phyloP scores from a whole-genome alignment of 2,329 filamentous ascomycete genomes.

The Sclerotinia nivalis region DNA sequence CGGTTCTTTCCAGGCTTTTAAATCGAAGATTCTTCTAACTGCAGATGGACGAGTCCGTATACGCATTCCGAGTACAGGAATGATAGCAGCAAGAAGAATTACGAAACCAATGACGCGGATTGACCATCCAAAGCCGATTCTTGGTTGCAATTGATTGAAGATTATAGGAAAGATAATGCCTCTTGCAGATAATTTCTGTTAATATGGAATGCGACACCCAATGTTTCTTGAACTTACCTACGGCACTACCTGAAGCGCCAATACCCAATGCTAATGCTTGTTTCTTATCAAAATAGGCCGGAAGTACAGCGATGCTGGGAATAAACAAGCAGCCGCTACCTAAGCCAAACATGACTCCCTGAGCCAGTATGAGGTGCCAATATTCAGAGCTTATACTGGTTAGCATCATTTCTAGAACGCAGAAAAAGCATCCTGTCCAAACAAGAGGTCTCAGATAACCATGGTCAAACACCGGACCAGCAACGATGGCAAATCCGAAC shows the following conservation, averaged over 20 bases:
- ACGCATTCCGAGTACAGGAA: slow-evolving; percentile 10
- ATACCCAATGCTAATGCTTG: slow-evolving; percentile 44
- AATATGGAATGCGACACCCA: neutral
- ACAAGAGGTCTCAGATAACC: slow-evolving; percentile 43
- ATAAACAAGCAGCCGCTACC: slow-evolving; percentile 47
- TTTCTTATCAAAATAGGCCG: slow-evolving; percentile 47
- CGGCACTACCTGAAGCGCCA: slow-evolving; percentile 43
- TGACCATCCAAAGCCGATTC: slow-evolving; percentile 49
- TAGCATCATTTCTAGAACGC: slow-evolving; percentile 45
- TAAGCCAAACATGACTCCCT: slow-evolving; percentile 47
- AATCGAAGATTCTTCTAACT: neutral
- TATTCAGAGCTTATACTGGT: slow-evolving; percentile 45
- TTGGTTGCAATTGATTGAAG: slow-evolving; percentile 45
- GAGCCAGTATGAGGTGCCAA: slow-evolving; percentile 48
- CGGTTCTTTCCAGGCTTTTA: neutral
- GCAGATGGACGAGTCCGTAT: neutral
- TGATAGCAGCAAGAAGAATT: neutral
- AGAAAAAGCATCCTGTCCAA: slow-evolving; percentile 37
- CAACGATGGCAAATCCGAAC: slow-evolving; percentile 45
- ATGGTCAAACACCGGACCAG: slow-evolving; percentile 45
- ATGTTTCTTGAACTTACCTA: slow-evolving; percentile 32
- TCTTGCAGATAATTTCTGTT: neutral
- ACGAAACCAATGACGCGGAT: slow-evolving; percentile 50
- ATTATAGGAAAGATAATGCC: slow-evolving; percentile 50
- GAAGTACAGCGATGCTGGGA: slow-evolving; percentile 44